These are phyloP conservation scores for Karstenula rhodostoma DNA, from an alignment of 2,329 filamentous ascomycete genomes.

Conservation along the genomic window DNA sequence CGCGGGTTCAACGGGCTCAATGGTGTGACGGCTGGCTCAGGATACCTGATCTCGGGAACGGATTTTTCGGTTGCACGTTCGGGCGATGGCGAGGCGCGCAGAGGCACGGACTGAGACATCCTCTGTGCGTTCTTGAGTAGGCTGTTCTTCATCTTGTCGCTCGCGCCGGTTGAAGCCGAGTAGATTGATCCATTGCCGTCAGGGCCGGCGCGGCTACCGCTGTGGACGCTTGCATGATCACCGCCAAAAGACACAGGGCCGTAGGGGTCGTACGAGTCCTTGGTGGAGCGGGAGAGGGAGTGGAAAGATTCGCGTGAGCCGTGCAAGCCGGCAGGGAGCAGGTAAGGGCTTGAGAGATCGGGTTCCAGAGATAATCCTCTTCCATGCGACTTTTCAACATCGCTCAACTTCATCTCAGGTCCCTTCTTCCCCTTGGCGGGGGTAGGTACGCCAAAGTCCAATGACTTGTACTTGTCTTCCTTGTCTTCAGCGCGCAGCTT, in stretches of 20 bases:
- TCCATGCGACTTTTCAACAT: constrained; percentile 53
- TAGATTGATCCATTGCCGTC: constrained; percentile 59
- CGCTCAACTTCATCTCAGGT: constrained; percentile 67
- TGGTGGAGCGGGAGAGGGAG: constrained; percentile 79
- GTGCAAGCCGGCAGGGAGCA: constrained; percentile 85
- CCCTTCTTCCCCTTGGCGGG: constrained; percentile 54
- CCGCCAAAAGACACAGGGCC: constrained; percentile 68
- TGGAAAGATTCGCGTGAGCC: constrained; percentile 85
- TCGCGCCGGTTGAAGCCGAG: constrained; percentile 59
- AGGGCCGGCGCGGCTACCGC: constrained; percentile 35
- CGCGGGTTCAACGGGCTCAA: constrained; percentile 43
- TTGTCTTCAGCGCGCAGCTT: constrained; percentile 79
- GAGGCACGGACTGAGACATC: constrained; percentile 64
- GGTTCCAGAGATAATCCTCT: constrained; percentile 69
- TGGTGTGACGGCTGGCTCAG: constrained; percentile 38
- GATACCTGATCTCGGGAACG: constrained; percentile 46
- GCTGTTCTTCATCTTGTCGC: constrained; percentile 59
- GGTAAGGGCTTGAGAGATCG: constrained; percentile 83
- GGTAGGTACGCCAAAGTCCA: constrained; percentile 83
- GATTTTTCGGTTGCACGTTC: constrained; percentile 46
- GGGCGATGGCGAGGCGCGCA: constrained; percentile 27
- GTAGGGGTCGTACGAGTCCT: constrained; percentile 84
- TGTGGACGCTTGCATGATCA: constrained; percentile 50
- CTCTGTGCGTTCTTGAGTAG: constrained; percentile 65
- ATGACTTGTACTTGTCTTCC: constrained; percentile 84